Conservation (phyloP, 2,329 filamentous ascomycete species). For the Esteya vermicola region DNA sequence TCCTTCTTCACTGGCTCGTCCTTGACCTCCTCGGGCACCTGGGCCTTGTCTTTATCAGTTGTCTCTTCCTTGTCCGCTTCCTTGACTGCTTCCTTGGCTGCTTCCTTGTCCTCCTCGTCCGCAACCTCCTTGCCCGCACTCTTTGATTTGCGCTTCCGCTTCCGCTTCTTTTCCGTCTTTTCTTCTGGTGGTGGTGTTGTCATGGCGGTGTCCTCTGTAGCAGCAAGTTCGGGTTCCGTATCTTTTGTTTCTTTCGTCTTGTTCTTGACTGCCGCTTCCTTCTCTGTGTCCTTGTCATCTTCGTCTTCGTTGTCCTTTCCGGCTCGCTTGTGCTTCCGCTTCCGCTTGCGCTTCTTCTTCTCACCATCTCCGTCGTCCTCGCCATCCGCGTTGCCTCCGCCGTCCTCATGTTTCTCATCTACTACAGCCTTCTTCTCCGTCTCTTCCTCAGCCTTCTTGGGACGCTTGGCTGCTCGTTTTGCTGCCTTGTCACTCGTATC, state of each 20-base stretch:
- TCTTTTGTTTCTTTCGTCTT: not conserved
- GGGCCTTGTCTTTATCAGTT: too few relatives aligned
- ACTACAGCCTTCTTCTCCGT: not conserved
- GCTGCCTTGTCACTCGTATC: not conserved
- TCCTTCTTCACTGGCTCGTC: not conserved
- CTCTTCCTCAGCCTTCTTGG: conserved; percentile 1
- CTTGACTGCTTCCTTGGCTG: not conserved
- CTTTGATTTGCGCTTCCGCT: conserved; percentile 8
- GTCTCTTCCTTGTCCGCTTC: not conserved
- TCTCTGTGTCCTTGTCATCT: not conserved
- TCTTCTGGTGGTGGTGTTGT: conserved; percentile 1
- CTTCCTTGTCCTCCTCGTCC: not conserved
- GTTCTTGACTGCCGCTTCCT: not conserved
- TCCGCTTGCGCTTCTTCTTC: not conserved
- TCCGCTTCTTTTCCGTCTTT: conserved; percentile 7
- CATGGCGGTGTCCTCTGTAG: not conserved
- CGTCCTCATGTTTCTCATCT: not conserved
- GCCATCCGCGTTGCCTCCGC: not conserved
- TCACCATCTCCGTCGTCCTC: not conserved
- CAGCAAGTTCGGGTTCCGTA: not conserved
- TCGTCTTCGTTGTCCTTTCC: not conserved
- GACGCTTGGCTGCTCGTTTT: conserved; percentile 1
- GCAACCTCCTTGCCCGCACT: not conserved
- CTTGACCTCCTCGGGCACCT: not conserved
- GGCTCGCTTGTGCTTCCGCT: not conserved